phyloP scores from a whole-genome alignment of 495 filamentous ascomycete genomes.

The Lophiotrema nucula region DNA sequence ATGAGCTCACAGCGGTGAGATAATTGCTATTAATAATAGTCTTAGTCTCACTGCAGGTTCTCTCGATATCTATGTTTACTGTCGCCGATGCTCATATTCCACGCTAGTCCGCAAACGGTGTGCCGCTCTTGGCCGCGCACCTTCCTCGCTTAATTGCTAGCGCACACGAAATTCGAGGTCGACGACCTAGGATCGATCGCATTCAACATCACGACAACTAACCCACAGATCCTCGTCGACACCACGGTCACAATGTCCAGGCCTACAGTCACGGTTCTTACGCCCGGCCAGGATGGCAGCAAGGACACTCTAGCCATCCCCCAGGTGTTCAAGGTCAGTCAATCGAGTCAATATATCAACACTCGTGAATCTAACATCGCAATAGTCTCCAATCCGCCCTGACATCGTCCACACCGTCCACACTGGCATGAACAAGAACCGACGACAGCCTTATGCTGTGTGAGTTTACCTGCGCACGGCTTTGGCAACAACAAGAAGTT shows the following conservation, averaged over 20 bases:
- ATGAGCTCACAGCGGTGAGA: too few species aligned
- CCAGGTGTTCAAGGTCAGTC: conserved; percentile 78
- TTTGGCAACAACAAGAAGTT: neutral
- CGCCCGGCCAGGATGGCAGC: conserved; percentile 86
- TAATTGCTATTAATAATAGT: too few species aligned
- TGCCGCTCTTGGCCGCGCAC: neutral
- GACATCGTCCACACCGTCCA: conserved; percentile 98
- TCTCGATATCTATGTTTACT: too few species aligned
- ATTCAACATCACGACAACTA: conserved; percentile 1
- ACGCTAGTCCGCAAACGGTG: too few species aligned
- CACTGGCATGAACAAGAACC: conserved; percentile 99
- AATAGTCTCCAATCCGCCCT: conserved; percentile 75
- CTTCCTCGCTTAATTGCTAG: neutral
- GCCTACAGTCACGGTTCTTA: conserved; percentile 66
- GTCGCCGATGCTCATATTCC: too few species aligned
- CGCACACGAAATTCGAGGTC: neutral
- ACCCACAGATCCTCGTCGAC: neutral
- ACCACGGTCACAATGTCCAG: conserved; percentile 12
- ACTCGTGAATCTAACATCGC: neutral
- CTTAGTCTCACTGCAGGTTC: too few species aligned
- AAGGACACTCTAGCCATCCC: conserved; percentile 85
- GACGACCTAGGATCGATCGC: neutral
- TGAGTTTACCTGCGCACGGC: conserved; percentile 37
- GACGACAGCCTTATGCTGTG: conserved; percentile 98
- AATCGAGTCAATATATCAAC: neutral